Evolutionary conservation across 805 yeast species (phyloP).

Genomic region (Huiozyma sinensis): DNA sequence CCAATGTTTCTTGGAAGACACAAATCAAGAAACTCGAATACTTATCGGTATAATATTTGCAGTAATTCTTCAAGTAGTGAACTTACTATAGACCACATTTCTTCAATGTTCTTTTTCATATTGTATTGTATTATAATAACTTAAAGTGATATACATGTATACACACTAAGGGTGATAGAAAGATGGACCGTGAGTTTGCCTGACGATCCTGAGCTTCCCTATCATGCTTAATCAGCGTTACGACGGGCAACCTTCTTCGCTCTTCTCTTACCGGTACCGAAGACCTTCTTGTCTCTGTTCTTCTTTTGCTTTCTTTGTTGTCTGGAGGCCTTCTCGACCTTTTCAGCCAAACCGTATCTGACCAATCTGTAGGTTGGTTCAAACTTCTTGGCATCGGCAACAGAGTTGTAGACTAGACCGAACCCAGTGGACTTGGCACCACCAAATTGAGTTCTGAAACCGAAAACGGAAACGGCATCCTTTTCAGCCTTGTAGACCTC

Average conservation of each 20-base stretch:
- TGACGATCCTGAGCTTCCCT: too few species aligned
- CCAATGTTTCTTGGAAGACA: too few species aligned
- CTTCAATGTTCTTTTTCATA: too few species aligned
- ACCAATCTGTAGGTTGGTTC: slow-evolving; percentile 99
- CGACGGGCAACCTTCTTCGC: slow-evolving; percentile 88
- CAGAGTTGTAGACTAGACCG: slow-evolving; percentile 97
- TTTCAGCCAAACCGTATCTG: slow-evolving; percentile 94
- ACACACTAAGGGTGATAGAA: too few species aligned
- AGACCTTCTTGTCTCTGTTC: slow-evolving; percentile 98
- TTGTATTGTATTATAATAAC: too few species aligned
- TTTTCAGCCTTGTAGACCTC: slow-evolving; percentile 82
- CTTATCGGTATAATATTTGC: too few species aligned
- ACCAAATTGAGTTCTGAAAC: slow-evolving; percentile 99
- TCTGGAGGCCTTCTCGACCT: slow-evolving; percentile 96
- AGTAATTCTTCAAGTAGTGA: too few species aligned
- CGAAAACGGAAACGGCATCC: slow-evolving; percentile 93
- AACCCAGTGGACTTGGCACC: slow-evolving; percentile 99
- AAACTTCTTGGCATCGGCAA: slow-evolving; percentile 94
- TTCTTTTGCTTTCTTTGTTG: slow-evolving; percentile 99
- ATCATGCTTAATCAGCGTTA: slow-evolving; percentile 57
- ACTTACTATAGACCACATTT: too few species aligned
- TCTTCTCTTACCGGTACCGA: slow-evolving; percentile 94
- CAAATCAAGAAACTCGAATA: too few species aligned
- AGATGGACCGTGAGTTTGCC: too few species aligned
- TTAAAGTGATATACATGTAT: too few species aligned